A percentile compares a stretch with the other conserved stretches of the same genome.
These are phyloP conservation scores for Mycena sp. DNA, from an alignment of 1,284 basidiomycete genomes.

Conservation along the genomic window DNA sequence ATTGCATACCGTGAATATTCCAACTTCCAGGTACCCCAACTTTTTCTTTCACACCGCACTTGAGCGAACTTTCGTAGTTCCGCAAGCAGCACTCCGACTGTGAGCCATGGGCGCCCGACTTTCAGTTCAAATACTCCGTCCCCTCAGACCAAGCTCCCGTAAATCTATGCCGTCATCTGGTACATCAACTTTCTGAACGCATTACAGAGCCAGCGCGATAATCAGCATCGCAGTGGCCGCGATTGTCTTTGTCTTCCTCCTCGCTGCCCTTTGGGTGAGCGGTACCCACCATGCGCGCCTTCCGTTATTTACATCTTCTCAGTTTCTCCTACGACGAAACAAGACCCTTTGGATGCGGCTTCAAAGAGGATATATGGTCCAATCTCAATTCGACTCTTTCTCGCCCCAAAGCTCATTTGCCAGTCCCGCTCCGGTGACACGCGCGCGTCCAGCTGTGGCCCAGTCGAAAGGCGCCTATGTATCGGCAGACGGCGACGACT, in stretches of 20 bases:
- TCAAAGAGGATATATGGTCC: constrained; percentile 38
- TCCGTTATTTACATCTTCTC: not conserved
- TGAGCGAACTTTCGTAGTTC: no score
- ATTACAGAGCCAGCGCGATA: constrained; percentile 25
- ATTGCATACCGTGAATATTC: constrained; percentile 1
- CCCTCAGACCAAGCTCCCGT: not conserved
- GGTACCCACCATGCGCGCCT: not conserved
- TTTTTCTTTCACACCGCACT: no score
- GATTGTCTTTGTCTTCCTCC: constrained; percentile 30
- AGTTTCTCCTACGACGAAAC: constrained; percentile 37
- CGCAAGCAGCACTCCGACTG: no score
- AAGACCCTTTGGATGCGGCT: constrained; percentile 39
- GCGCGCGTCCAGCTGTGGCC: not conserved
- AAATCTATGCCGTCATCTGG: not conserved
- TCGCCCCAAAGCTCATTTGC: constrained; percentile 18
- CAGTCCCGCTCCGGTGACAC: constrained; percentile 17
- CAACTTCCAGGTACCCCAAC: not conserved
- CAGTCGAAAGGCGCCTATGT: not conserved
- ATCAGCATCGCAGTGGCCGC: constrained; percentile 27
- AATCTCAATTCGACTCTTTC: constrained; percentile 38
- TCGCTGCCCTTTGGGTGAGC: constrained; percentile 32
- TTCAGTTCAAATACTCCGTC: not conserved
- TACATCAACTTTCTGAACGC: not conserved
- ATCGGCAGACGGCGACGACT: constrained; percentile 14
- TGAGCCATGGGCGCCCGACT: no score